Evolutionary conservation across 345 rosid genomes (phyloP), one percentile per base, ranked within the genome.

Genomic region (Brassica incana): DNA sequence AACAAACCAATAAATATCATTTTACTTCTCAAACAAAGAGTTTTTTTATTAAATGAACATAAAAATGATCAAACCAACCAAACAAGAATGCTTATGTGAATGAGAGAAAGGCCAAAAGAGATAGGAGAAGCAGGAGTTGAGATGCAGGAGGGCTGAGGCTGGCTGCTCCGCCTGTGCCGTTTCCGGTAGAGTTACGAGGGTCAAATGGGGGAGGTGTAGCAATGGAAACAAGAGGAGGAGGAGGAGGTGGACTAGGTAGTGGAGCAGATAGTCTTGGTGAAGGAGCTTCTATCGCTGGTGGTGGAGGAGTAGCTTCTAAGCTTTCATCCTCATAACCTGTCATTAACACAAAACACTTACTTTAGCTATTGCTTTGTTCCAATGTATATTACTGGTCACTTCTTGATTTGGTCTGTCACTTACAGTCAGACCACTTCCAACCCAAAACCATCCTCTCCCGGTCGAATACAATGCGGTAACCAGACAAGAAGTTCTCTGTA

Each of bases 401-500:
- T 20, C 62, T 25, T 54, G 63, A 38, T 40, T 36, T 50, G n/a
- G 9, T 12, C 6, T 3, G 36, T 30, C 33, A 75, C 96, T 88
- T 78, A 92, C 97, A 92, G 69, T 83, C 12, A 59, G 96, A 88
- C 68, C 8, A 71, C 79, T 75, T 89, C 95, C 95, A 92, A 20
- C 92, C 90, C 80, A 92, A 79, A 8, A 85, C 67, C 77, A 75
- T 87, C 78, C 78, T 88, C 79, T 92, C 94, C 1, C 90, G 89
- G 66, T 92, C 85, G 30, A 91, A 91, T 67, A 92, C 86, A 61
- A 92, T 32, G 0, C 81, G 88, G 74, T 92, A 78, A 32, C 91
- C 92, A 0, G 88, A 79, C 97, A 92, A 72, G 62, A 92, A 85
- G 84, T 92, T 92, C 81, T 92, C 97, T 93, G 89, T 12, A 58